These are phyloP conservation scores for Exophiala sp. DNA, from an alignment of 2,329 filamentous ascomycete genomes.

Conservation along the genomic window DNA sequence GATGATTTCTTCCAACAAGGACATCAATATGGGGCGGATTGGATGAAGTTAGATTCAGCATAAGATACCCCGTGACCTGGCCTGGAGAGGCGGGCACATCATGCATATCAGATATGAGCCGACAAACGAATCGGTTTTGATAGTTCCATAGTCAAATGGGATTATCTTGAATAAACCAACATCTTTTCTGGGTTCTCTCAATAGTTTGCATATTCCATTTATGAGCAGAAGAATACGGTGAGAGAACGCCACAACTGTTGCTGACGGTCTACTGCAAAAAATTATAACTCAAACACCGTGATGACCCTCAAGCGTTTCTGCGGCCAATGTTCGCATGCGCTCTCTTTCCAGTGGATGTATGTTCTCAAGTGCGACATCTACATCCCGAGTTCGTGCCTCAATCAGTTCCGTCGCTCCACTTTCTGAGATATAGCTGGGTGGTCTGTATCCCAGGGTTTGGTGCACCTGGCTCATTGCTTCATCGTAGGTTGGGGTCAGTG, in stretches of 20 bases:
- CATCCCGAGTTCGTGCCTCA: constrained; percentile 58
- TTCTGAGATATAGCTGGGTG: constrained; percentile 70
- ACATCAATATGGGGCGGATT: neutral
- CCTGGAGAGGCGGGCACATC: neutral
- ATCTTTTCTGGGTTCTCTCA: neutral
- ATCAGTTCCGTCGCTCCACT: constrained; percentile 68
- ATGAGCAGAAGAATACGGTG: too few species aligned
- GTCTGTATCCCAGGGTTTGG: constrained; percentile 44
- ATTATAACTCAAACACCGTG: too few species aligned
- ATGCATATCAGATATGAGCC: neutral
- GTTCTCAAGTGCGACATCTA: constrained; percentile 42
- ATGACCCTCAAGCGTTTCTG: constrained; percentile 17
- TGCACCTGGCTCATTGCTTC: constrained; percentile 23
- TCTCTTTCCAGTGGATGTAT: constrained; percentile 47
- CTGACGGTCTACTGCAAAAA: too few species aligned
- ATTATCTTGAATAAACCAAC: neutral
- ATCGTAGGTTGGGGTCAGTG: constrained; percentile 27
- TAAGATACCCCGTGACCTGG: neutral
- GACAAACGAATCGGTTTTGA: neutral
- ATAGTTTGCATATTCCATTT: too few species aligned
- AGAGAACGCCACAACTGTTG: too few species aligned
- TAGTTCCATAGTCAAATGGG: neutral
- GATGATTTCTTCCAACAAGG: neutral
- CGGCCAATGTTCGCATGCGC: constrained; percentile 21
- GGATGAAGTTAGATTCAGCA: neutral